phyloP scores from a whole-genome alignment of 257 asterid species.

The Ajuga chamaepitys region DNA sequence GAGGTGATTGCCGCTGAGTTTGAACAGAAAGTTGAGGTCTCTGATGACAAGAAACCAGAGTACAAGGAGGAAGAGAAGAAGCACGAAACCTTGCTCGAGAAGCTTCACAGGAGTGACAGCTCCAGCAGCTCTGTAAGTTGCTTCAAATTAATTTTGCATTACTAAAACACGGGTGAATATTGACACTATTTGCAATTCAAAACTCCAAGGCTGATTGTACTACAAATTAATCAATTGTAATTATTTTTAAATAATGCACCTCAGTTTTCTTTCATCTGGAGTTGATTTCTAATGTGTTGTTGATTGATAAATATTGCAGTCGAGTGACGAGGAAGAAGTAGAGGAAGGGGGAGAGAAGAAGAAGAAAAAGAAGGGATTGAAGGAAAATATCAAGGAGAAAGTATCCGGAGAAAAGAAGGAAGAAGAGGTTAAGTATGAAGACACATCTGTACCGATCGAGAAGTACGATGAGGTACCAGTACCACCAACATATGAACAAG shows the following conservation, averaged over 20 bases:
- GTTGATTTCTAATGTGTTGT: too few relatives aligned
- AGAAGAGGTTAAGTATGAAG: constrained; percentile 32
- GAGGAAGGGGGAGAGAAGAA: constrained; percentile 60
- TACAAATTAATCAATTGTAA: too few relatives aligned
- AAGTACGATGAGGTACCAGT: constrained; percentile 34
- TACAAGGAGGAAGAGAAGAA: constrained; percentile 32
- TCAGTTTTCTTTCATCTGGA: too few relatives aligned
- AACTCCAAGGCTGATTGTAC: too few relatives aligned
- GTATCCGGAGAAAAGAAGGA: constrained; percentile 39
- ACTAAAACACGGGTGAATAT: too few relatives aligned
- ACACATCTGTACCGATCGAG: constrained; percentile 44
- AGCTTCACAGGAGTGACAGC: constrained; percentile 46
- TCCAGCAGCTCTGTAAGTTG: constrained; percentile 88
- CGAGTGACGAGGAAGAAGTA: constrained; percentile 70
- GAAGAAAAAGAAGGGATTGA: constrained; percentile 77
- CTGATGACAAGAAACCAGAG: constrained; percentile 15
- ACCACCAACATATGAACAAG: too few relatives aligned
- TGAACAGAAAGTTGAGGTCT: constrained; percentile 47
- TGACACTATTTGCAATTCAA: too few relatives aligned
- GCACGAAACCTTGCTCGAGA: constrained; percentile 39
- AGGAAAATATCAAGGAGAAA: constrained; percentile 54
- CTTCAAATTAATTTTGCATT: too few relatives aligned
- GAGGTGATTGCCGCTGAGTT: constrained; percentile 40
- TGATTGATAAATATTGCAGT: too few relatives aligned
- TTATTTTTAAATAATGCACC: too few relatives aligned